Evolutionary conservation across 108 stramenopile genomes (phyloP).

Genomic region (Fragilaria radians): DNA sequence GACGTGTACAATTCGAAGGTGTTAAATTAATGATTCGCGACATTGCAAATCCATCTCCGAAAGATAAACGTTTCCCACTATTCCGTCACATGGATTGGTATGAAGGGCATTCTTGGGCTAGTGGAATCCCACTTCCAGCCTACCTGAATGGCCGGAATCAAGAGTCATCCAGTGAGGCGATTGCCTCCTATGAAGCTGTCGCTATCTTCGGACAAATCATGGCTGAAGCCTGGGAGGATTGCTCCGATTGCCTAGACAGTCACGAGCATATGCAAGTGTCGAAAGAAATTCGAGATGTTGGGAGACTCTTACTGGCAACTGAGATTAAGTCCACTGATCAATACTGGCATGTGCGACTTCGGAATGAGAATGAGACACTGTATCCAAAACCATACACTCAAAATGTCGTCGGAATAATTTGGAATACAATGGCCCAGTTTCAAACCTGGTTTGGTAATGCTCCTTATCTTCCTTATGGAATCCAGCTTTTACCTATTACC

Average conservation of each 20-base stretch:
- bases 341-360: constrained; percentile 84
- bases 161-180: constrained; percentile 90
- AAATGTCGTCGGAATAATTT: constrained; percentile 69
- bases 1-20: constrained; percentile 61
- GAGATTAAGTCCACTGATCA: constrained; percentile 75
- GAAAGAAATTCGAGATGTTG: constrained; percentile 58
- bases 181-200: constrained; percentile 89
- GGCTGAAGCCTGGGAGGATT: constrained; percentile 12
- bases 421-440: constrained; percentile 65
- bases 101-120: constrained; percentile 87
- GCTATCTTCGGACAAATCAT: constrained; percentile 84
- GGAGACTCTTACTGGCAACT: constrained; percentile 65
- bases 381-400: constrained; percentile 49
- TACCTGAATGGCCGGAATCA: constrained; percentile 92
- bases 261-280: constrained; percentile 17
- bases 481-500: constrained; percentile 86
- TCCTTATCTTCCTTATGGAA: constrained; percentile 64
- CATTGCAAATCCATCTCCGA: constrained; percentile 83
- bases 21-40: constrained; percentile 79
- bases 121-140: constrained; percentile 69
- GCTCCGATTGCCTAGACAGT: constrained; percentile 5
- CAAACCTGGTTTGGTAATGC: constrained; percentile 72
- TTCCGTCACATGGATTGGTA: constrained; percentile 87
- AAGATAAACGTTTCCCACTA: constrained; percentile 77
- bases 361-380: constrained; percentile 24